Conservation (phyloP, 768 basidiomycete species). For the Tricholoma hemisulphureum region DNA sequence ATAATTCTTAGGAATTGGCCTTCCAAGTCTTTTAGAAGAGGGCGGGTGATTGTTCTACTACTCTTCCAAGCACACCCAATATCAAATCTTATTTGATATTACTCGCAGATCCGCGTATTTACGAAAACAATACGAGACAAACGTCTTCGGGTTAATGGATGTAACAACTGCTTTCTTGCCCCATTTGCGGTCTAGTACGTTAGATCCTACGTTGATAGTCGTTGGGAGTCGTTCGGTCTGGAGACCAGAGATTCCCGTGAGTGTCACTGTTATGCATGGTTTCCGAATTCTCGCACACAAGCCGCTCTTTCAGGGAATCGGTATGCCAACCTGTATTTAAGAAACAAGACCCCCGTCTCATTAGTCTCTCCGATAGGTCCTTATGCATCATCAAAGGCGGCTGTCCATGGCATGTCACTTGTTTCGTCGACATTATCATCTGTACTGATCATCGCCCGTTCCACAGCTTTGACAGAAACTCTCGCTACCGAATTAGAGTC, state of each 20-base stretch:
- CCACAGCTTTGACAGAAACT: constrained; percentile 54
- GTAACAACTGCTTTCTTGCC: constrained; percentile 54
- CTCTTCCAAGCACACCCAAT: not conserved
- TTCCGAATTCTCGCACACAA: not conserved
- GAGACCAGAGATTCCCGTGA: constrained; percentile 43
- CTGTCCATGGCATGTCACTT: constrained; percentile 45
- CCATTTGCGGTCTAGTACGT: constrained; percentile 42
- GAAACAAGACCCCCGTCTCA: constrained; percentile 9
- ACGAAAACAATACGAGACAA: constrained; percentile 45
- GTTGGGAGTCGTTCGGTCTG: constrained; percentile 58
- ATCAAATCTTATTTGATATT: not conserved
- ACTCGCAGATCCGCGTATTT: constrained; percentile 29
- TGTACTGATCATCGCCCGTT: not conserved
- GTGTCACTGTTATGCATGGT: constrained; percentile 15
- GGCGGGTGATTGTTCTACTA: constrained; percentile 46
- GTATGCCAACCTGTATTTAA: constrained; percentile 15
- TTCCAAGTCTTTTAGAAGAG: constrained; percentile 53
- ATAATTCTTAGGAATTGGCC: constrained; percentile 30
- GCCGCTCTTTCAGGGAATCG: constrained; percentile 28
- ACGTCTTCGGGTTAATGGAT: constrained; percentile 52
- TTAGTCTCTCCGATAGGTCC: constrained; percentile 28
- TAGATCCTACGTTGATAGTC: constrained; percentile 44
- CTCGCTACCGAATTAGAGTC: constrained; percentile 52
- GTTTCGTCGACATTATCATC: not conserved
- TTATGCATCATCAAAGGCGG: constrained; percentile 60